Evolutionary conservation across 2,329 filamentous ascomycete species (phyloP), one percentile per base, ranked within the genome.

Genomic region (Helminthosporium solani): DNA sequence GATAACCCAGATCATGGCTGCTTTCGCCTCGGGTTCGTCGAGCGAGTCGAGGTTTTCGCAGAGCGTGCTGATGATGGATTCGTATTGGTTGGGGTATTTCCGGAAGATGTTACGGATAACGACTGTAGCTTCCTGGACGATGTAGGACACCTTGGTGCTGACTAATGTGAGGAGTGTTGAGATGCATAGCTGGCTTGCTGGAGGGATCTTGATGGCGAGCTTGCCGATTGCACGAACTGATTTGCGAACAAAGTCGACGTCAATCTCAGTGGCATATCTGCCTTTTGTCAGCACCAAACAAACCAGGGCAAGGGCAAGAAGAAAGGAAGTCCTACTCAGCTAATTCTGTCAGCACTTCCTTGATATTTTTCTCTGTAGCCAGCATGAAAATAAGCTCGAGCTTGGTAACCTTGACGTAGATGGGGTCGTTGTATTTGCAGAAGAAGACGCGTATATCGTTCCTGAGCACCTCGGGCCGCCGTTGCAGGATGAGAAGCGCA

Each of bases 381-480:
- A 99, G 81, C 94, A 97, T 99, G 72, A 99, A 99, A 57, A 99
- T 97, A 59, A 99, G 81, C 73, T 99, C 94, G 40, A 99, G 80
- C 73, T 99, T 99, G 14, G 94, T 99, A 41, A 99, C 94, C 72
- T 99, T 99, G 74, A 99, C 94, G 69, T 97, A 99, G 54, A 99
- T 99, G 0, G 94, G 94, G 66, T 99, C 94, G 70, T 99, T 99
- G 74, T 99, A 99, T 78, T 99, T 99, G 83, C 94, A 99, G 74
- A 99, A 99, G 75, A 99, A 99, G 25, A 99, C 94, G 37, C 94
- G 84, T 52, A 99, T 97, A 70, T 99, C 94, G 71, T 96, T 97
- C 53, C 90, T 84, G 43, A 99, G 73, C 7, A 99, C 92, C 63
- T 97, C 94, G 0, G 94, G 94, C 45, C 92, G 81, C 60, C 92